These are phyloP conservation scores for Globisporangium yorkense DNA, from an alignment of 352 stramenopile genomes.

Conservation along the genomic window DNA sequence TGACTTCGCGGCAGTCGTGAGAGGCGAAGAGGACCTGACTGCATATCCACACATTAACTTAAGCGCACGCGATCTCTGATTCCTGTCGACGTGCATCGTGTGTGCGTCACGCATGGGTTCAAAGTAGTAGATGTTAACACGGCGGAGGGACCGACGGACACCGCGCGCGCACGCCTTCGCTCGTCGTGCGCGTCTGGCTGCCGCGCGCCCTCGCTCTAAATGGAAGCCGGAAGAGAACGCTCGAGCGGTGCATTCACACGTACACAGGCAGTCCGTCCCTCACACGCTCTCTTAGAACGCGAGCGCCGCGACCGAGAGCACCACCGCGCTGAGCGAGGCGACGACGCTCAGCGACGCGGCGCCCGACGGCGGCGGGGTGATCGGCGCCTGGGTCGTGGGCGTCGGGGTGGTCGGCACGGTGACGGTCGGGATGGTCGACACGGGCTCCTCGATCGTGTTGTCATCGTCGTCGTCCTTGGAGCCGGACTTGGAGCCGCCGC, in stretches of 20 bases:
- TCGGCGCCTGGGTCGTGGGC: background rate
- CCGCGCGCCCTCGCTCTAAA: background rate
- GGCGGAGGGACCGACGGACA: background rate
- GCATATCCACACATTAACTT: background rate
- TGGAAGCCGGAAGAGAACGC: background rate
- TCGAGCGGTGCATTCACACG: background rate
- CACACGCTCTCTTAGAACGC: conserved; percentile 8
- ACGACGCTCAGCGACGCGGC: conserved; percentile 8
- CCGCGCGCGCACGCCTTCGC: background rate
- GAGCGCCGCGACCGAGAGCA: conserved; percentile 9
- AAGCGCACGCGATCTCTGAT: background rate
- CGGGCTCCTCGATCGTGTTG: conserved; percentile 8
- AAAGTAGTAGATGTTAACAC: background rate
- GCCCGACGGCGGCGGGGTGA: conserved; percentile 3
- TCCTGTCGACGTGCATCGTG: too few relatives aligned
- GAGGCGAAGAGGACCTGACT: background rate
- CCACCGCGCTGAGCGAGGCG: conserved; percentile 11
- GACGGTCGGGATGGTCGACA: conserved; percentile 9
- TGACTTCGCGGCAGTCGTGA: conserved; percentile 8
- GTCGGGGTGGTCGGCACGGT: conserved; percentile 1
- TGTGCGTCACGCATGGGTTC: too few relatives aligned
- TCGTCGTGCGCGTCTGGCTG: background rate
- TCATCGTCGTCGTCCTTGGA: conserved; percentile 3
- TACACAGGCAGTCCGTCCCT: background rate
- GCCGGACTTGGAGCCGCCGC: background rate